These are phyloP conservation scores for Phlegmacium glaucopus DNA, from an alignment of 768 basidiomycete species.

Conservation along the genomic window DNA sequence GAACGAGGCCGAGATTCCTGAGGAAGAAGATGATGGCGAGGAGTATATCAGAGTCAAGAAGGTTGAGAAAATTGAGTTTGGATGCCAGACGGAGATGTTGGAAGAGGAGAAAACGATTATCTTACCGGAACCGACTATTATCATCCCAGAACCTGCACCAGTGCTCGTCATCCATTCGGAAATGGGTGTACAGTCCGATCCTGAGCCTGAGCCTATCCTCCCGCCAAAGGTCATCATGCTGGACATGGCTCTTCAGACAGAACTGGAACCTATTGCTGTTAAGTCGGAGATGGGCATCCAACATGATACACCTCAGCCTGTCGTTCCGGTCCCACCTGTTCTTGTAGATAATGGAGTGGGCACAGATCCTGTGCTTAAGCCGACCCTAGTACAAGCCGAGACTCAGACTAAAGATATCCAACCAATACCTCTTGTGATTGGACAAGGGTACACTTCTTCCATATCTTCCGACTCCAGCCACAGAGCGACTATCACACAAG, in stretches of 20 bases:
- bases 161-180: conserved; percentile 9
- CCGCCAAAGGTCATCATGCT: conserved; percentile 21
- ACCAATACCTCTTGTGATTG: conserved; percentile 7
- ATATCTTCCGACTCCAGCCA: conserved; percentile 21
- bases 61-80: conserved; percentile 56
- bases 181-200: conserved; percentile 9
- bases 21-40: conserved; percentile 35
- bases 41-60: conserved; percentile 35
- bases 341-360: conserved; percentile 30
- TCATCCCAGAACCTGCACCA: conserved; percentile 5
- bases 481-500: conserved; percentile 47
- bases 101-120: conserved; percentile 26
- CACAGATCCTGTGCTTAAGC: conserved; percentile 33
- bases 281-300: conserved; percentile 51
- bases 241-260: conserved; percentile 48
- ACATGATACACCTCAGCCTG: conserved; percentile 31
- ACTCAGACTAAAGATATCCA: neutral
- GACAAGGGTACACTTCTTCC: conserved; percentile 18
- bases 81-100: conserved; percentile 58
- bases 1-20: conserved; percentile 32
- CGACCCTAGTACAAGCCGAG: neutral
- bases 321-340: conserved; percentile 23
- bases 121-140: conserved; percentile 25
- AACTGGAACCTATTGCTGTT: conserved; percentile 33
- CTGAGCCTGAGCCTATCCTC: conserved; percentile 10